Conservation (phyloP, 2,329 filamentous ascomycete species). For the Ceratocystis alfenasii region DNA sequence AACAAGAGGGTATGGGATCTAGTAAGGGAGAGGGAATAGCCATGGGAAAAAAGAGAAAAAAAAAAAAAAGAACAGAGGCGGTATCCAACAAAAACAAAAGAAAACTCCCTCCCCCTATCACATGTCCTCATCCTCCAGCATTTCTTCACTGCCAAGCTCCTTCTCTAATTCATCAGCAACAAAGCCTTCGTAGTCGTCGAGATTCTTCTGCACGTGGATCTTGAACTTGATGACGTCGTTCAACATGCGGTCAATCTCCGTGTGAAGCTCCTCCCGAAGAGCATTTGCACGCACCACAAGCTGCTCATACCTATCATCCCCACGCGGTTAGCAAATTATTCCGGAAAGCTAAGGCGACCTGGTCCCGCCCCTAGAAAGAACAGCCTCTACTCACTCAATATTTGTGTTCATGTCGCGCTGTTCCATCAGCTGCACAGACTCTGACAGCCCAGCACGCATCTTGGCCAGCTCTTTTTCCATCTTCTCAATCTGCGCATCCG, state of each 20-base stretch:
- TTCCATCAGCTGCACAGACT: conserved; percentile 83
- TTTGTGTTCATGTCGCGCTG: conserved; percentile 94
- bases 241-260: conserved; percentile 87
- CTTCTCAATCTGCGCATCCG: conserved; percentile 91
- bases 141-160: conserved; percentile 57
- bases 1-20: too few relatives aligned
- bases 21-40: conserved; percentile 20
- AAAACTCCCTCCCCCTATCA: background rate
- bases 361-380: background rate
- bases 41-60: conserved; percentile 22
- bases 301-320: conserved; percentile 64
- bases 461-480: conserved; percentile 97
- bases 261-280: conserved; percentile 93
- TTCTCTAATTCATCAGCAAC: conserved; percentile 87
- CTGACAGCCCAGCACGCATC: conserved; percentile 72
- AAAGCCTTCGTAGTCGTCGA: conserved; percentile 91
- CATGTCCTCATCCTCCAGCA: conserved; percentile 34
- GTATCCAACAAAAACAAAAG: background rate
- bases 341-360: background rate
- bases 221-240: conserved; percentile 99
- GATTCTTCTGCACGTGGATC: conserved; percentile 81
- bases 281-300: conserved; percentile 71
- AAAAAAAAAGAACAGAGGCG: conserved; percentile 3
- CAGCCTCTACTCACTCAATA: conserved; percentile 57
- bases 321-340: background rate